Evolutionary conservation across 2,329 filamentous ascomycete genomes (phyloP).

Genomic region (Ophiobolus disseminans): DNA sequence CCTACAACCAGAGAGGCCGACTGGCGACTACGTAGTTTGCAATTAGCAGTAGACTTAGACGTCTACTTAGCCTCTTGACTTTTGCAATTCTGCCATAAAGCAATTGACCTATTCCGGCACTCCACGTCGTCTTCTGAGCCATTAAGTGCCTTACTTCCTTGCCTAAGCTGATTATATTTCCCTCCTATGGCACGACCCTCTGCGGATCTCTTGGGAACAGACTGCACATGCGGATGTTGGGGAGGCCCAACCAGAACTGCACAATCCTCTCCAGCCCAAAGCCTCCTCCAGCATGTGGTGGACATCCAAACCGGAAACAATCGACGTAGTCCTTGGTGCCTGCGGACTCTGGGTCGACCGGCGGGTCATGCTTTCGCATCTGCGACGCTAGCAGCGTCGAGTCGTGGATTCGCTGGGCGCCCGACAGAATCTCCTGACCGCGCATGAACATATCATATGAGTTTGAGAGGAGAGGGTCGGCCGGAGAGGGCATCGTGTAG

Average conservation of each 20-base stretch:
- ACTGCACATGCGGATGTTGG: constrained; percentile 67
- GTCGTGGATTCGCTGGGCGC: constrained; percentile 71
- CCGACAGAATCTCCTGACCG: constrained; percentile 72
- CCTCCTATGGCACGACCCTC: constrained; percentile 55
- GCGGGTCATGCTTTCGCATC: constrained; percentile 64
- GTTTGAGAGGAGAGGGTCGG: constrained; percentile 60
- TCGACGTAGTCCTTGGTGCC: constrained; percentile 70
- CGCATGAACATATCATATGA: constrained; percentile 76
- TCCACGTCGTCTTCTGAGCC: too few relatives aligned
- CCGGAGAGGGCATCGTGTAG: constrained; percentile 78
- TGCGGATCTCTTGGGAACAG: constrained; percentile 70
- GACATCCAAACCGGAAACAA: constrained; percentile 69
- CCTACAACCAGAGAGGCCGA: too few relatives aligned
- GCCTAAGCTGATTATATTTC: neutral
- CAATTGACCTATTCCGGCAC: too few relatives aligned
- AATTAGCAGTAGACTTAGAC: too few relatives aligned
- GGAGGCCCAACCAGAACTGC: constrained; percentile 70
- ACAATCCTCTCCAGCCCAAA: constrained; percentile 72
- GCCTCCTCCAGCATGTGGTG: constrained; percentile 70
- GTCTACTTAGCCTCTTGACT: too few relatives aligned
- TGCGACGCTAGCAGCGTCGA: constrained; percentile 64
- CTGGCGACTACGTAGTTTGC: too few relatives aligned
- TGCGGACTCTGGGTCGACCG: constrained; percentile 63
- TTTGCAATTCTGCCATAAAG: too few relatives aligned
- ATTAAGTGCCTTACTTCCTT: neutral